Percentiles rank a stretch among this genome's conserved stretches.
Evolutionary conservation across 345 rosid species (phyloP).

Genomic region (Viola odorata): DNA sequence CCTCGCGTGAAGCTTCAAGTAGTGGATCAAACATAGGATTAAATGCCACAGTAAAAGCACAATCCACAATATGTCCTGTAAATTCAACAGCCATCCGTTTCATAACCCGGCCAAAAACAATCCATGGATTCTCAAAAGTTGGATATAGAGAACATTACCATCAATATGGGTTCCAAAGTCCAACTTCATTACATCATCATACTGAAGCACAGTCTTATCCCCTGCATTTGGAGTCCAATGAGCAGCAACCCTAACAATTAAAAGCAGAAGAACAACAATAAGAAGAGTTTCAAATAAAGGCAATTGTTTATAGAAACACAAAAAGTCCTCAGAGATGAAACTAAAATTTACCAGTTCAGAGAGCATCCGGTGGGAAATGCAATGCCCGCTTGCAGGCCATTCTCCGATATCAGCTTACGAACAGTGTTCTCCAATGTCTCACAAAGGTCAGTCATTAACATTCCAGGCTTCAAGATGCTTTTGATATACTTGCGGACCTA

Average conservation of each 20-base stretch:
- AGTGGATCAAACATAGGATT: conserved; percentile 92
- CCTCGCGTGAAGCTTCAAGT: conserved; percentile 91
- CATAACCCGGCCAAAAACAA: neutral
- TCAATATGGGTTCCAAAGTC: conserved; percentile 97
- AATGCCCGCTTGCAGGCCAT: conserved; percentile 95
- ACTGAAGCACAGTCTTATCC: conserved; percentile 93
- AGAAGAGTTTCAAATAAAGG: conserved; percentile 6
- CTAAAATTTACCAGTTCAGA: conserved; percentile 61
- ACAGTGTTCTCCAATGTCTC: conserved; percentile 88
- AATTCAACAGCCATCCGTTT: conserved; percentile 23
- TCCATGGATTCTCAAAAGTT: too few relatives aligned
- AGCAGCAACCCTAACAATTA: conserved; percentile 76
- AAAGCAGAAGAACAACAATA: neutral
- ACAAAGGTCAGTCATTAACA: conserved; percentile 90
- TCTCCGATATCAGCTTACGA: conserved; percentile 81
- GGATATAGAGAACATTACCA: conserved; percentile 34
- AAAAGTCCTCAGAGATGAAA: neutral
- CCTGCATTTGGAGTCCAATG: conserved; percentile 99
- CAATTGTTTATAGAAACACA: conserved; percentile 5
- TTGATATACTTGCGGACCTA: conserved; percentile 79
- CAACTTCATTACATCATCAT: conserved; percentile 94
- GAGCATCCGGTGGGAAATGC: conserved; percentile 99
- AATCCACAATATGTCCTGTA: conserved; percentile 81
- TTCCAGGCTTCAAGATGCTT: conserved; percentile 81
- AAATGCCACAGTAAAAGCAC: conserved; percentile 98